These are phyloP conservation scores for Rhizopus sp. DNA, from an alignment of 371 early-diverging fungal genomes.

Conservation along the genomic window DNA sequence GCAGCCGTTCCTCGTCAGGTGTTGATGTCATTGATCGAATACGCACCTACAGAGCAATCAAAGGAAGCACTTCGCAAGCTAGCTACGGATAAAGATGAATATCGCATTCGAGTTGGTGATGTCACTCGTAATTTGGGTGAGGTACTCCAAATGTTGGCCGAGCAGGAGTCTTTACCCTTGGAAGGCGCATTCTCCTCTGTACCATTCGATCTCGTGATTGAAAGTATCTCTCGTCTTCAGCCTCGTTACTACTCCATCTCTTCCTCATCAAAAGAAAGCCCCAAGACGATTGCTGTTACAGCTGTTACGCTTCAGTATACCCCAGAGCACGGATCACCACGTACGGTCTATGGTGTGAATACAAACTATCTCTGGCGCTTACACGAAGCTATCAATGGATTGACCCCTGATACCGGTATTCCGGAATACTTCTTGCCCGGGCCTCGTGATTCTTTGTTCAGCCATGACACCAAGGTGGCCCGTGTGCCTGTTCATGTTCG, in stretches of 20 bases:
- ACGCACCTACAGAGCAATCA: conserved; percentile 63
- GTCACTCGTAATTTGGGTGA: conserved; percentile 71
- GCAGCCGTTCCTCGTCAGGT: conserved; percentile 68
- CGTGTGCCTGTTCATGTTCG: conserved; percentile 86
- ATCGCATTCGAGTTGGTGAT: conserved; percentile 62
- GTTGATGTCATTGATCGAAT: conserved; percentile 58
- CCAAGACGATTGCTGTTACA: conserved; percentile 78
- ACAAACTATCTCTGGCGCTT: conserved; percentile 72
- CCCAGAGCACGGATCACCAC: conserved; percentile 51
- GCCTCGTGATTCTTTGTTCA: conserved; percentile 37
- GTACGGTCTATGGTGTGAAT: conserved; percentile 72
- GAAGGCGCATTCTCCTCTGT: conserved; percentile 41
- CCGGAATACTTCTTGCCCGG: conserved; percentile 53
- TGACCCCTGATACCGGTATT: conserved; percentile 16
- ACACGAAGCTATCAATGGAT: conserved; percentile 42
- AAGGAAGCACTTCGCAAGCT: conserved; percentile 54
- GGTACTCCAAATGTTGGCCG: conserved; percentile 49
- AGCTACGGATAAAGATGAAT: conserved; percentile 75
- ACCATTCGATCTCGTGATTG: conserved; percentile 77
- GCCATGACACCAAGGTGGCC: background rate
- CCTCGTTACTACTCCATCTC: conserved; percentile 96
- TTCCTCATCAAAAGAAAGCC: conserved; percentile 78
- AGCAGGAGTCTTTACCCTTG: conserved; percentile 28
- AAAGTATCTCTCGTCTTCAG: conserved; percentile 80
- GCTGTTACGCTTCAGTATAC: conserved; percentile 86